These are phyloP conservation scores for Mixia osmundae DNA, from an alignment of 1,284 basidiomycete species.

Conservation along the genomic window DNA sequence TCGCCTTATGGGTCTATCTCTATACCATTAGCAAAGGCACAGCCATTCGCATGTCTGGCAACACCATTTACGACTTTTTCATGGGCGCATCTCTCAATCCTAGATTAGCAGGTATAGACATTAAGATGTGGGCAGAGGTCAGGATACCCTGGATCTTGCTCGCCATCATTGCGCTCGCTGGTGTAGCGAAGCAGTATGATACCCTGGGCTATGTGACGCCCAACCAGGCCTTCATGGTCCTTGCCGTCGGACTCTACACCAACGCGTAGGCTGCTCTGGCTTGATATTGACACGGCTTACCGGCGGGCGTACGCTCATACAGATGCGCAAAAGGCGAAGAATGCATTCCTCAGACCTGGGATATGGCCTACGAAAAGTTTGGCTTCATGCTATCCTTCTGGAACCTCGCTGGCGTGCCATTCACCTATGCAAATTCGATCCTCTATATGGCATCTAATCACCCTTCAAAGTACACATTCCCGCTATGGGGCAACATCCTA, in stretches of 20 bases:
- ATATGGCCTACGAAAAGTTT: constrained; percentile 85
- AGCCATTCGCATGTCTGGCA: constrained; percentile 77
- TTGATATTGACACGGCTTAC: neutral
- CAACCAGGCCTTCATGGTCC: constrained; percentile 90
- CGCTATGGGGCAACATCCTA: constrained; percentile 43
- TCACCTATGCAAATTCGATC: constrained; percentile 82
- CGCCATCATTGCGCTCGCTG: constrained; percentile 78
- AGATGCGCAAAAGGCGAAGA: constrained; percentile 29
- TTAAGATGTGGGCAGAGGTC: constrained; percentile 99
- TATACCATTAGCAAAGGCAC: constrained; percentile 44
- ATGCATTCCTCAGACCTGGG: constrained; percentile 98
- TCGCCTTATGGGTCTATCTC: constrained; percentile 58
- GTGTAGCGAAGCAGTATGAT: constrained; percentile 89
- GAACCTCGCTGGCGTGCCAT: constrained; percentile 68
- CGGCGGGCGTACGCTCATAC: neutral
- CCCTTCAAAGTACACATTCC: constrained; percentile 65
- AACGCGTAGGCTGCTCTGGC: constrained; percentile 43
- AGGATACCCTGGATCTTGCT: constrained; percentile 92
- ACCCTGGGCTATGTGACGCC: constrained; percentile 74
- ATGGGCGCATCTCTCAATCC: constrained; percentile 74
- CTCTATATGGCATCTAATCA: constrained; percentile 96
- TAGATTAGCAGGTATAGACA: constrained; percentile 69
- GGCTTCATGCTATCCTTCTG: constrained; percentile 24
- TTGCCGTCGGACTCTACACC: constrained; percentile 86
- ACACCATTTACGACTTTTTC: constrained; percentile 77